Conservation (phyloP, 306 rosid species). For the Fragaria iinumae region DNA sequence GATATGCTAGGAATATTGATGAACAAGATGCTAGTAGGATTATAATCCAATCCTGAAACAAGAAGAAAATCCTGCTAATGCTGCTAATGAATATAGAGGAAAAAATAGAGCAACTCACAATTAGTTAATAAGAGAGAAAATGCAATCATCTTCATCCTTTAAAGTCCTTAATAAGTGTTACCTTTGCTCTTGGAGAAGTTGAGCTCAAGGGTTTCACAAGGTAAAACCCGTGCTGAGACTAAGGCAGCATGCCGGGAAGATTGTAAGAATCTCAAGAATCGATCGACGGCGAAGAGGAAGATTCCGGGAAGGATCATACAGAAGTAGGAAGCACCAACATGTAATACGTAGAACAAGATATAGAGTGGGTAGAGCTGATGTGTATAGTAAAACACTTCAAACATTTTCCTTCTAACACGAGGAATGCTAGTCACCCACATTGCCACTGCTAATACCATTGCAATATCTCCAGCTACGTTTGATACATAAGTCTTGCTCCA, state of each 20-base stretch:
- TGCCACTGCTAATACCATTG: conserved; percentile 40
- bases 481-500: conserved; percentile 58
- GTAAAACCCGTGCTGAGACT: conserved; percentile 56
- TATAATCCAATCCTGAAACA: conserved; percentile 52
- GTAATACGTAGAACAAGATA: conserved; percentile 55
- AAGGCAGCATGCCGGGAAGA: conserved; percentile 41
- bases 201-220: conserved; percentile 51
- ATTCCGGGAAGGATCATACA: conserved; percentile 65
- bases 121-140: not conserved
- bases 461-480: conserved; percentile 61
- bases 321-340: conserved; percentile 52
- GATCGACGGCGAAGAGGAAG: conserved; percentile 64
- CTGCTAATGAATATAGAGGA: not conserved
- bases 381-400: conserved; percentile 67
- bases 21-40: conserved; percentile 60
- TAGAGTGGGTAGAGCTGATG: conserved; percentile 63
- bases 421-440: conserved; percentile 60
- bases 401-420: conserved; percentile 51
- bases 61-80: not conserved
- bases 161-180: not conserved
- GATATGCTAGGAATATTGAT: conserved; percentile 67
- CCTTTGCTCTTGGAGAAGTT: conserved; percentile 58
- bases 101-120: not conserved
- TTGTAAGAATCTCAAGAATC: conserved; percentile 60
- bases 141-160: not conserved